A percentile compares a stretch with the other conserved stretches of the same genome.
Evolutionary conservation across 805 yeast genomes (phyloP).

Genomic region (Yamadazyma laniorum): DNA sequence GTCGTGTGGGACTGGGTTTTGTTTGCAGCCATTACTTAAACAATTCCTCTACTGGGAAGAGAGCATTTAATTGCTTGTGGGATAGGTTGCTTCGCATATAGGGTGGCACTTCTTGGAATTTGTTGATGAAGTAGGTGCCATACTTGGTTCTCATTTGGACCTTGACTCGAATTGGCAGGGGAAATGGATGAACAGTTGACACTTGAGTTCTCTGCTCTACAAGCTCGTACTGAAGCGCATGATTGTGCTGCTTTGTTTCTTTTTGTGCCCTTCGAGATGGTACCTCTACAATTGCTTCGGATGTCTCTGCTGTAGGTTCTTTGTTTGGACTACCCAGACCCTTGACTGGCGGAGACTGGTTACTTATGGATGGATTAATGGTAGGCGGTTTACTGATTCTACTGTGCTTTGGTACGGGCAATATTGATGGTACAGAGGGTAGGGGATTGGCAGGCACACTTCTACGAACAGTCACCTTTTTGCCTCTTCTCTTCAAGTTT

Average conservation of each 20-base stretch:
- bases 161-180: background rate
- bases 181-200: background rate
- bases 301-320: background rate
- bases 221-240: background rate
- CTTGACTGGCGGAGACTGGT: background rate
- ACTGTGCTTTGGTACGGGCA: background rate
- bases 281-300: background rate
- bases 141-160: slow-evolving; percentile 7
- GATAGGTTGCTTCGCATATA: slow-evolving; percentile 6
- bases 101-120: slow-evolving; percentile 10
- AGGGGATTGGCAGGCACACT: too few species aligned
- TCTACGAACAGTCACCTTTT: background rate
- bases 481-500: background rate
- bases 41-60: slow-evolving; percentile 7
- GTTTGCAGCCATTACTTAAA: slow-evolving; percentile 5
- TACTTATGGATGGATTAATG: background rate
- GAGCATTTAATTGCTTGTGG: slow-evolving; percentile 9
- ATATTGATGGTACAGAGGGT: too few species aligned
- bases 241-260: too few species aligned
- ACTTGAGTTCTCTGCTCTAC: background rate
- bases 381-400: background rate
- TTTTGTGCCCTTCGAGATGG: too few species aligned
- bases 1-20: background rate
- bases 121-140: slow-evolving; percentile 4
- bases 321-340: background rate